Evolutionary conservation across 75 land plant genomes (phyloP).

Genomic region (Pseudotsuga menziesii): DNA sequence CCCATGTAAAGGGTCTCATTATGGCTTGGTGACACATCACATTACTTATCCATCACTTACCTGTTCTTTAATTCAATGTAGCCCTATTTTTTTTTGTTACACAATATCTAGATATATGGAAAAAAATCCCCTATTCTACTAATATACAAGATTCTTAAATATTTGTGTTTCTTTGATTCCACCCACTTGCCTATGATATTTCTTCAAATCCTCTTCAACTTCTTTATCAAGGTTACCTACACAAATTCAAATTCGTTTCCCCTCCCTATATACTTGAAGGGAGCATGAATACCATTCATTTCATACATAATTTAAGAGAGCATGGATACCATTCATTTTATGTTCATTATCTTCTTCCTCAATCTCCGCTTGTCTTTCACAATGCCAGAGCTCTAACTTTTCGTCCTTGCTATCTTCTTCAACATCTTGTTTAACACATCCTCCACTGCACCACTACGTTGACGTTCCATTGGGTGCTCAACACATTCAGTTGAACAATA

Average conservation of each 20-base stretch:
- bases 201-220: slow-evolving; percentile 50
- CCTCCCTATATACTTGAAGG: slow-evolving; percentile 22
- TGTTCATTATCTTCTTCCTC: slow-evolving; percentile 12
- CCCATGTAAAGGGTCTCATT: slow-evolving; percentile 36
- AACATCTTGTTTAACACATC: no score
- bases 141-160: slow-evolving; percentile 38
- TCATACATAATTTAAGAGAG: slow-evolving; percentile 22
- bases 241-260: slow-evolving; percentile 57
- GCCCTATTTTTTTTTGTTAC: slow-evolving; percentile 50
- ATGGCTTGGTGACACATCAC: slow-evolving; percentile 28
- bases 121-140: slow-evolving; percentile 60
- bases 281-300: slow-evolving; percentile 14
- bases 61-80: slow-evolving; percentile 32
- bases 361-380: not conserved
- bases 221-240: slow-evolving; percentile 57
- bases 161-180: slow-evolving; percentile 44
- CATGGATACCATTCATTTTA: slow-evolving; percentile 15
- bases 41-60: slow-evolving; percentile 22
- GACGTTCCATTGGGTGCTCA: no score
- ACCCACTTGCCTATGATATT: slow-evolving; percentile 45
- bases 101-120: slow-evolving; percentile 50
- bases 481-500: no score
- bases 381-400: no score
- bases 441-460: not conserved
- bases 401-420: not conserved